These are phyloP conservation scores for Agrocybe chaxingu DNA, from an alignment of 768 basidiomycete genomes.

Conservation along the genomic window DNA sequence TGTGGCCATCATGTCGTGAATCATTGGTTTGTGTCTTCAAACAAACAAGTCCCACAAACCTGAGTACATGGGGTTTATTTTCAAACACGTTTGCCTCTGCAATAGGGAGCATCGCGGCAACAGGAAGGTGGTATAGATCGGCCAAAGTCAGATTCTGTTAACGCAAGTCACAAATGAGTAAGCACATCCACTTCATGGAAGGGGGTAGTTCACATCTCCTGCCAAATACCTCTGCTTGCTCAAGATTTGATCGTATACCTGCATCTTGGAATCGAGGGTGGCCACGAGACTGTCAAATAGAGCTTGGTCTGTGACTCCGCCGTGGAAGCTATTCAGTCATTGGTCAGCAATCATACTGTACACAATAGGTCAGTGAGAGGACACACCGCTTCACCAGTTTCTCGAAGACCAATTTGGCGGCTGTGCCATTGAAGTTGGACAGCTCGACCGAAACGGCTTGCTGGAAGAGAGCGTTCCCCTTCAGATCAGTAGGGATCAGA, in stretches of 20 bases:
- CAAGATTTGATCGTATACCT: constrained; percentile 52
- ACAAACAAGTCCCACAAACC: too few species aligned
- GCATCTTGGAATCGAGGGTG: constrained; percentile 35
- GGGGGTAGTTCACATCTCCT: constrained; percentile 37
- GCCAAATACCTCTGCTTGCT: constrained; percentile 51
- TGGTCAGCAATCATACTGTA: not conserved
- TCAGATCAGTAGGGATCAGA: constrained; percentile 42
- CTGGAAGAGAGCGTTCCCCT: constrained; percentile 36
- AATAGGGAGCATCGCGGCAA: too few species aligned
- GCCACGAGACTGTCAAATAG: constrained; percentile 25
- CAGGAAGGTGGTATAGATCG: too few species aligned
- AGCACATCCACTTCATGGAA: too few species aligned
- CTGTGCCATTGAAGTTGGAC: constrained; percentile 43
- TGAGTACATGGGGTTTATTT: too few species aligned
- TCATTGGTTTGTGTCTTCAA: too few species aligned
- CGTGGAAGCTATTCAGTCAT: constrained; percentile 8
- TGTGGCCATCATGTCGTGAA: too few species aligned
- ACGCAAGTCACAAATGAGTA: too few species aligned
- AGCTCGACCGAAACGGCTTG: constrained; percentile 46
- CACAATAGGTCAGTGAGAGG: not conserved
- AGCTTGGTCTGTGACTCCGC: constrained; percentile 18
- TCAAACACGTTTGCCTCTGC: too few species aligned
- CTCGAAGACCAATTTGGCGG: constrained; percentile 36
- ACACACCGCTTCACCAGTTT: constrained; percentile 47
- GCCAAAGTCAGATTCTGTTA: too few species aligned